Evolutionary conservation across 1,284 basidiomycete species (phyloP).

Genomic region (Pyrrhoderma noxium): DNA sequence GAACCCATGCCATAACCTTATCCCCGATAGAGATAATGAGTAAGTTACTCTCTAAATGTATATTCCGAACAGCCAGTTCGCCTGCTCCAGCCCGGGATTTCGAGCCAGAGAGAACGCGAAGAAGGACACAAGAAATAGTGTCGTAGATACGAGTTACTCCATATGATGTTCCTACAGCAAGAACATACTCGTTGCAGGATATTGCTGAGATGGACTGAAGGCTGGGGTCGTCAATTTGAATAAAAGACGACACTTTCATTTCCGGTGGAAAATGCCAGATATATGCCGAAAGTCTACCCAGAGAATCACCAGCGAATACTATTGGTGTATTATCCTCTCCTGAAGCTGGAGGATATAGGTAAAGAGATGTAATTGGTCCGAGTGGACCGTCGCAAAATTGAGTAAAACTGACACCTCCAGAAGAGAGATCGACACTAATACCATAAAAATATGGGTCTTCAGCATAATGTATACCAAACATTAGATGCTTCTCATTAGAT

Average conservation of each 20-base stretch:
- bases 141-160: slow-evolving; percentile 65
- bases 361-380: slow-evolving; percentile 19
- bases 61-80: slow-evolving; percentile 48
- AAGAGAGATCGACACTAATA: slow-evolving; percentile 28
- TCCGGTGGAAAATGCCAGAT: slow-evolving; percentile 6
- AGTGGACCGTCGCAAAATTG: slow-evolving; percentile 20
- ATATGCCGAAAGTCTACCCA: slow-evolving; percentile 30
- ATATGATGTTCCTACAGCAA: slow-evolving; percentile 57
- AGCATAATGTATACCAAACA: slow-evolving; percentile 28
- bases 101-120: slow-evolving; percentile 48
- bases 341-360: slow-evolving; percentile 14
- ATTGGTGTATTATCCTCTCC: slow-evolving; percentile 20
- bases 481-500: slow-evolving; percentile 13
- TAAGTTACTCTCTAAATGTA: slow-evolving; percentile 56
- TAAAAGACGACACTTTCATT: slow-evolving; percentile 28
- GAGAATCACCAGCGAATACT: slow-evolving; percentile 45
- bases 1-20: slow-evolving; percentile 63
- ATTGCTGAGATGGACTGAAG: slow-evolving; percentile 56
- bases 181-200: slow-evolving; percentile 48
- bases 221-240: slow-evolving; percentile 51
- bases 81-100: slow-evolving; percentile 35
- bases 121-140: slow-evolving; percentile 49
- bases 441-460: slow-evolving; percentile 44
- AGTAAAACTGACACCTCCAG: slow-evolving; percentile 22
- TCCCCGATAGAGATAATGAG: slow-evolving; percentile 59